Percentiles rank a stretch among this genome's conserved stretches.
Evolutionary conservation across 345 rosid genomes (phyloP).

Genomic region (Sisymbrium altissimum): DNA sequence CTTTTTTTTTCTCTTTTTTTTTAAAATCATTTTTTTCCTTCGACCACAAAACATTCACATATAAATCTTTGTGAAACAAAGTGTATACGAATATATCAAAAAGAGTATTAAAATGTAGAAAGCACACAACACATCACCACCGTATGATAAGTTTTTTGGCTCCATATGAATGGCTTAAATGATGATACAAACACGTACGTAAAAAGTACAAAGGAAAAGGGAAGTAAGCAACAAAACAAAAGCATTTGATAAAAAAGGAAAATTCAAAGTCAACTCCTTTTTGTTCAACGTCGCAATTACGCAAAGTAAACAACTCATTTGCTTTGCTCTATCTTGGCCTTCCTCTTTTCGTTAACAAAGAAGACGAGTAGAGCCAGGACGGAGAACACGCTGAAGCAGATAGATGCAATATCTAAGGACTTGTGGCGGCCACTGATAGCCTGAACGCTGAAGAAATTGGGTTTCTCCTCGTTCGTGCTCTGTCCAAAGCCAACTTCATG

Average conservation of each 20-base stretch:
- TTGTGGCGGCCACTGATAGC: conserved; percentile 36
- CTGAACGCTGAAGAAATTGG: conserved; percentile 30
- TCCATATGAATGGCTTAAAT: conserved; percentile 10
- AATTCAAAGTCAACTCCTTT: conserved; percentile 23
- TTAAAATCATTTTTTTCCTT: no score
- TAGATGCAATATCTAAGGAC: conserved; percentile 37
- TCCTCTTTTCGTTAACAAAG: conserved; percentile 35
- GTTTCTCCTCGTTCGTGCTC: conserved; percentile 21
- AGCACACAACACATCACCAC: conserved; percentile 14
- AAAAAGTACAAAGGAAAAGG: not conserved
- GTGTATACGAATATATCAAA: not conserved
- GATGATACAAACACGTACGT: conserved; percentile 6
- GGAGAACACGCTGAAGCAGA: conserved; percentile 39
- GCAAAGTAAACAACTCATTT: conserved; percentile 32
- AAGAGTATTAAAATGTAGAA: not conserved
- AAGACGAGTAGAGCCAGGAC: conserved; percentile 28
- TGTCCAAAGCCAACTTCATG: conserved; percentile 41
- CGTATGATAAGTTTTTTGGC: conserved; percentile 6
- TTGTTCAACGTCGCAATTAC: conserved; percentile 1
- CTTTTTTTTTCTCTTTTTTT: no score
- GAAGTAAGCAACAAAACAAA: conserved; percentile 8
- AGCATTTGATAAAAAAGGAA: not conserved
- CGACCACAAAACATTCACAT: not conserved
- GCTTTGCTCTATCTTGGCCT: conserved; percentile 31
- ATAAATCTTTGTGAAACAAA: not conserved